These are phyloP conservation scores for Trypethelium eluteriae DNA, from an alignment of 495 filamentous ascomycete species.

Conservation along the genomic window DNA sequence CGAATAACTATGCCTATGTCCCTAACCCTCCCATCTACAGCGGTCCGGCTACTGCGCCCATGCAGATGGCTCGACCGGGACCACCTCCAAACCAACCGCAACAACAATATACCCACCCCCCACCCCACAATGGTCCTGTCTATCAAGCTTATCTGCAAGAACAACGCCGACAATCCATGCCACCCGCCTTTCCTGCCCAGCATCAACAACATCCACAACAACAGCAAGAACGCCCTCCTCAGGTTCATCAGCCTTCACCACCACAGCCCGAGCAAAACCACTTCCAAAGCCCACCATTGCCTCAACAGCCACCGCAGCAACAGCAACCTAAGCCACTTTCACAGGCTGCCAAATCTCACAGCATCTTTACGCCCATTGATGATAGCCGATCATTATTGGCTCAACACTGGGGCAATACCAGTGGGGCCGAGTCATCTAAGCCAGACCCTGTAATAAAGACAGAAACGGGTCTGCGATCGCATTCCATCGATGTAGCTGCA, in stretches of 20 bases:
- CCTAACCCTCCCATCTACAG: conserved; percentile 80
- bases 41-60: conserved; percentile 50
- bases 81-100: conserved; percentile 37
- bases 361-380: conserved; percentile 96
- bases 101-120: conserved; percentile 38
- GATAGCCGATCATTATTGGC: conserved; percentile 82
- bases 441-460: conserved; percentile 35
- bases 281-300: conserved; percentile 15
- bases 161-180: conserved; percentile 54
- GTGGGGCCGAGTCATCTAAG: conserved; percentile 42
- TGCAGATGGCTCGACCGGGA: conserved; percentile 34
- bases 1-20: conserved; percentile 75
- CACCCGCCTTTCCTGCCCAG: conserved; percentile 46
- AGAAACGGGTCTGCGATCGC: conserved; percentile 46
- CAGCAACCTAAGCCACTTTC: conserved; percentile 60
- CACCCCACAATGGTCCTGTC: conserved; percentile 44
- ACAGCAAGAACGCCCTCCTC: conserved; percentile 47
- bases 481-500: conserved; percentile 56
- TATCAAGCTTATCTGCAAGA: conserved; percentile 65
- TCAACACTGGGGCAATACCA: conserved; percentile 65
- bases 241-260: conserved; percentile 40
- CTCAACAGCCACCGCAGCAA: conserved; percentile 34
- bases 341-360: conserved; percentile 61
- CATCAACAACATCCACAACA: conserved; percentile 38
- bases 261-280: conserved; percentile 33